phyloP scores from a whole-genome alignment of 805 yeast genomes.

The Saccharomycopsis amapae region DNA sequence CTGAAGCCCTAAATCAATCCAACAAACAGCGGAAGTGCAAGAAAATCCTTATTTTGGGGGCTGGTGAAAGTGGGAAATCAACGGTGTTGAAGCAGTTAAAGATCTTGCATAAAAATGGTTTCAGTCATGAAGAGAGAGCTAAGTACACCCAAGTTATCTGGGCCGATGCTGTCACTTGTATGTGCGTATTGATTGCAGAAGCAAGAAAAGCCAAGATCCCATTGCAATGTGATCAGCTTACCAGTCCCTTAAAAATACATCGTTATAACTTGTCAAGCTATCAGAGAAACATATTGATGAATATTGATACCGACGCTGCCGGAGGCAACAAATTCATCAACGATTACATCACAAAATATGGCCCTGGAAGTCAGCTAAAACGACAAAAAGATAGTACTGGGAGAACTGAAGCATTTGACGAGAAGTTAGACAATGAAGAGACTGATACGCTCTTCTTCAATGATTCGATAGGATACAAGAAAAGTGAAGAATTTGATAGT shows the following conservation, averaged over 20 bases:
- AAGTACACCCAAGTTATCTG: constrained; percentile 86
- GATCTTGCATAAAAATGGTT: constrained; percentile 79
- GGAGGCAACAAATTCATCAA: constrained; percentile 58
- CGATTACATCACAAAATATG: constrained; percentile 57
- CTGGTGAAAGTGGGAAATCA: constrained; percentile 93
- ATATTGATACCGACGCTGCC: constrained; percentile 53
- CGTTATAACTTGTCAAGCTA: constrained; percentile 46
- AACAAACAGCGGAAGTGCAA: constrained; percentile 51
- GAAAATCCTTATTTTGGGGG: constrained; percentile 75
- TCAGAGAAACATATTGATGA: constrained; percentile 46
- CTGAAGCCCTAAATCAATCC: constrained; percentile 49
- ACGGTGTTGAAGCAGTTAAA: constrained; percentile 88
- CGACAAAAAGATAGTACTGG: constrained; percentile 54
- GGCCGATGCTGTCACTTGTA: constrained; percentile 83
- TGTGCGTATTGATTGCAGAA: constrained; percentile 71
- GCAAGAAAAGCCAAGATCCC: constrained; percentile 59
- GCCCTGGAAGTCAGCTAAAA: constrained; percentile 45
- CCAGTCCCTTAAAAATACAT: constrained; percentile 37
- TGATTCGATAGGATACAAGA: background rate
- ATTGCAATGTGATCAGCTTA: constrained; percentile 57
- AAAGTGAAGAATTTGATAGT: background rate
- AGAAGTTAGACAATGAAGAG: constrained; percentile 22
- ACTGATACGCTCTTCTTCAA: constrained; percentile 14
- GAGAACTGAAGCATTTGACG: constrained; percentile 29
- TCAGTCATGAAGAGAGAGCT: constrained; percentile 66